Base-by-base conservation (phyloP, 176 grass and related monocot species). In the Musa troglodytarum region DNA sequence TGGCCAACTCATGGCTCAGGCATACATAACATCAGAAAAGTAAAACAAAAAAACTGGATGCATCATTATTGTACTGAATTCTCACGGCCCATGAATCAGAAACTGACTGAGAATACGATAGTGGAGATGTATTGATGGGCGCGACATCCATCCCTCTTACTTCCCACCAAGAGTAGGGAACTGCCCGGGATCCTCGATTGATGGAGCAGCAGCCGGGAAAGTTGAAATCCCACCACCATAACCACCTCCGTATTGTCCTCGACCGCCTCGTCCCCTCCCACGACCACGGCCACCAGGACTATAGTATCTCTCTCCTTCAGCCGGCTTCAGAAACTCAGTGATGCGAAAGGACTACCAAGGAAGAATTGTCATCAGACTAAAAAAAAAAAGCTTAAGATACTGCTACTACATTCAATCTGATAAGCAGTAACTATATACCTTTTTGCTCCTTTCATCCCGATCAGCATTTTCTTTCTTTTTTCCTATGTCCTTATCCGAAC, bases 391-490 rank as follows among this genome's bases (percentile, higher is more conserved):
- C 0, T 9, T 50, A n/a, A 43, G 4, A 34, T 34, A n/a, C 15
- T 50, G 15, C 1, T 2, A 13, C 17, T 51, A 51, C 6, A 50
- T 20, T 20, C 63, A 23, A 72, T n/a, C 11, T 25, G 13, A 13
- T 4, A 21, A 12, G 14, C 8, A 70, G 43, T 13, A 52, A 22
- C 16, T 51, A 25, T 28, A n/a, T 74, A 74, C 73, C 73, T 74
- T 74, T 43, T 58, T 74, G 55, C 8, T 58, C 73, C 14, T 55
- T 49, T 74, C 73, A 59, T 74, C 73, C 23, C 73, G 25, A 34
- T 74, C 73, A 58, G 23, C 23, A 25, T 43, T 43, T 58, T 74
- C 73, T 74, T 74, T 74, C 73, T 74, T 74, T 58, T 74, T 74
- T 57, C 54, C 73, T 4, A 17, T 74, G 17, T 74, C 73, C 26